Percentiles rank a stretch among this genome's conserved stretches.
These are phyloP conservation scores for Neotropicomus parvogracilis DNA, from an alignment of 1,284 basidiomycete genomes.

Conservation along the genomic window DNA sequence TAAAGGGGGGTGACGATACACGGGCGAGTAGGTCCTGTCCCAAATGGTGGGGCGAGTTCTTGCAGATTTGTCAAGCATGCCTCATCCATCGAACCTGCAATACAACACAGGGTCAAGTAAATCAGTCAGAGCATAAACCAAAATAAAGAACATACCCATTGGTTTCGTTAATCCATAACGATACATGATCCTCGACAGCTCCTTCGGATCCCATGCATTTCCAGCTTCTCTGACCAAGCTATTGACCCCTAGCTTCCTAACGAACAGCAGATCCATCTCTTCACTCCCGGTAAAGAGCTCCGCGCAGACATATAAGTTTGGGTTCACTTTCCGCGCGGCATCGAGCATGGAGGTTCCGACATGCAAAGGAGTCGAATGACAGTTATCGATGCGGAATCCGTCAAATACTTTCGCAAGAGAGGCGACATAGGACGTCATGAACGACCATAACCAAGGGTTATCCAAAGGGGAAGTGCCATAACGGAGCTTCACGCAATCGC, in stretches of 20 bases:
- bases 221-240: conserved; percentile 89
- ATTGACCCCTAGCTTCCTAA: conserved; percentile 87
- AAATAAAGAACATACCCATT: conserved; percentile 53
- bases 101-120: neutral
- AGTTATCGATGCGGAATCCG: conserved; percentile 97
- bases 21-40: conserved; percentile 70
- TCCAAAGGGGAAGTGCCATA: conserved; percentile 77
- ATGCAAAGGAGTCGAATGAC: conserved; percentile 93
- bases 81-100: conserved; percentile 82
- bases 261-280: conserved; percentile 89
- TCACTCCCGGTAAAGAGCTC: conserved; percentile 96
- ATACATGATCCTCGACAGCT: conserved; percentile 82
- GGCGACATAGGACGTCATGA: conserved; percentile 87
- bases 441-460: conserved; percentile 93
- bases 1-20: conserved; percentile 76
- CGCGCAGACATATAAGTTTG: conserved; percentile 92
- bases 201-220: conserved; percentile 85
- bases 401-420: conserved; percentile 81
- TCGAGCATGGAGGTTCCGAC: conserved; percentile 93
- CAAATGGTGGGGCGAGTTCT: conserved; percentile 73
- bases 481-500: conserved; percentile 95
- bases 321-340: conserved; percentile 83
- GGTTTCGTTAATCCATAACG: conserved; percentile 88
- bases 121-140: neutral
- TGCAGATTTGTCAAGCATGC: conserved; percentile 76